These are phyloP conservation scores for Jatropha podagrica DNA, from an alignment of 441 rosid species.

Conservation along the genomic window DNA sequence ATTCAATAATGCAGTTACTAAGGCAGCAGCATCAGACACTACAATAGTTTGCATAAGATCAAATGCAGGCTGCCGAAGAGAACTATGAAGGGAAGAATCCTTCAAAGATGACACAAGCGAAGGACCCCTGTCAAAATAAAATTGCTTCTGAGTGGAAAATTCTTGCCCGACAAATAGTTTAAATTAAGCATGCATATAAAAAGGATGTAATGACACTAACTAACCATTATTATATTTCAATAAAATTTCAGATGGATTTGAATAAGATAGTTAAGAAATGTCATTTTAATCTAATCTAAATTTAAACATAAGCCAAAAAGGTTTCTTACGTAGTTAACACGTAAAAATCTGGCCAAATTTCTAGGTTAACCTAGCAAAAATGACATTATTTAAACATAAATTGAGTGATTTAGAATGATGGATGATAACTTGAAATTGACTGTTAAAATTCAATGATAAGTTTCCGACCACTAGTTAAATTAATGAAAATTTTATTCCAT, in stretches of 20 bases:
- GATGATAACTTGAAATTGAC: neutral
- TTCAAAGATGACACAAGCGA: constrained; percentile 81
- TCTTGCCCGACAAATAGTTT: neutral
- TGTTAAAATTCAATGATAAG: neutral
- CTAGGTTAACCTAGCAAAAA: neutral
- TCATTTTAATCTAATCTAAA: too few relatives aligned
- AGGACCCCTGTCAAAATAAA: constrained; percentile 78
- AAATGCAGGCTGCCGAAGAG: constrained; percentile 94
- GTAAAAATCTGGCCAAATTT: neutral
- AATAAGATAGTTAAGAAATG: too few relatives aligned
- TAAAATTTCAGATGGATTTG: neutral
- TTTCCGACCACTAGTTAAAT: neutral
- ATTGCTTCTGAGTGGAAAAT: constrained; percentile 10
- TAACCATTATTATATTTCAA: neutral
- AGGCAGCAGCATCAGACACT: constrained; percentile 91
- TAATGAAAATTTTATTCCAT: neutral
- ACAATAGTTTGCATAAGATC: constrained; percentile 83
- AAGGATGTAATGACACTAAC: neutral
- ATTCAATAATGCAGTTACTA: constrained; percentile 57
- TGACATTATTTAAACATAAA: neutral
- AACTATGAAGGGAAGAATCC: constrained; percentile 90
- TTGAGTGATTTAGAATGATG: neutral
- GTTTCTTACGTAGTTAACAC: neutral
- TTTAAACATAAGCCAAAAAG: neutral
- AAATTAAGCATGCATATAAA: neutral